These are phyloP conservation scores for Amanita pseudoporphyria DNA, from an alignment of 768 basidiomycete genomes.

Conservation along the genomic window DNA sequence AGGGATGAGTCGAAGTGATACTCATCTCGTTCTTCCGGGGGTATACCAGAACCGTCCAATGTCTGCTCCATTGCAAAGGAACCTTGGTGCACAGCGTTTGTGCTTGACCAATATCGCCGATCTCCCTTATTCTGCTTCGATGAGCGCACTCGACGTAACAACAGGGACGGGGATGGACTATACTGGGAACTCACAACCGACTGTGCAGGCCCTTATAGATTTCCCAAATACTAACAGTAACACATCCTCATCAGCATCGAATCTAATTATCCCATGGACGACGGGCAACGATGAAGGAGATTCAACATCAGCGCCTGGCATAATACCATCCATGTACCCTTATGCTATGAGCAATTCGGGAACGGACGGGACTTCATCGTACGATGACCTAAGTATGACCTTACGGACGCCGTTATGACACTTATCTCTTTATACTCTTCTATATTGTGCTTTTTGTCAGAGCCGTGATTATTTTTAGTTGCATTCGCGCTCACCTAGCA, in stretches of 20 bases:
- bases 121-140: conserved; percentile 3
- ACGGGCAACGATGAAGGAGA: background rate
- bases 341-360: conserved; percentile 7
- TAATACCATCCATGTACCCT: background rate
- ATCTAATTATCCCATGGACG: background rate
- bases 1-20: conserved; percentile 8
- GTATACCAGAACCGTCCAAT: conserved; percentile 3
- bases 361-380: conserved; percentile 6
- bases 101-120: background rate
- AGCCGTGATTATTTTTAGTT: background rate
- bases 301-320: background rate
- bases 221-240: background rate
- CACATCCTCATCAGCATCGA: background rate
- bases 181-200: background rate
- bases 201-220: conserved; percentile 3
- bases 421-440: background rate
- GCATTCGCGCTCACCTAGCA: background rate
- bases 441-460: background rate
- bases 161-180: background rate
- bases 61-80: conserved; percentile 2
- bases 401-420: conserved; percentile 7
- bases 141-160: conserved; percentile 4
- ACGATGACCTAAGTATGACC: conserved; percentile 7
- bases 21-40: conserved; percentile 5
- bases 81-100: background rate